phyloP scores from a whole-genome alignment of 2,329 filamentous ascomycete genomes.

The Scytalidium lignicola region DNA sequence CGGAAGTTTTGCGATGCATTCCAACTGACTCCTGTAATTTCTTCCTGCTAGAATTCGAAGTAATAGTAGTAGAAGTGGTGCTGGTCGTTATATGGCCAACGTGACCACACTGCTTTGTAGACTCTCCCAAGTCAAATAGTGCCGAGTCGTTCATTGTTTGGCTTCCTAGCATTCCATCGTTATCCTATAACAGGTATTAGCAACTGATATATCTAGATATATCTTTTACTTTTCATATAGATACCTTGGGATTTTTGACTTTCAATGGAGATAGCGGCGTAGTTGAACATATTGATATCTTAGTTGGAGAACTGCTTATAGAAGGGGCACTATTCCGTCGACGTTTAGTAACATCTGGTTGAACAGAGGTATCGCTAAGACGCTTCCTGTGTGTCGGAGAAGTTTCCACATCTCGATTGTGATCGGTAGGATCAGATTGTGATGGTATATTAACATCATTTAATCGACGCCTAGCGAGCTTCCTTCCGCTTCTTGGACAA shows the following conservation, averaged over 20 bases:
- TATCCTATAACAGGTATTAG: neutral
- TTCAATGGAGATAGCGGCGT: neutral
- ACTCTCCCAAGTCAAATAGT: neutral
- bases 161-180: neutral
- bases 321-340: neutral
- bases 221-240: too few relatives aligned
- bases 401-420: neutral
- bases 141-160: neutral
- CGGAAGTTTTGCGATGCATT: neutral
- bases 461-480: neutral
- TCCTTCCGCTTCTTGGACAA: neutral
- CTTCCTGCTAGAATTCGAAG: neutral
- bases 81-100: neutral
- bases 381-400: neutral
- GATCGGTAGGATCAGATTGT: neutral
- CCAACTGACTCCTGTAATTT: neutral
- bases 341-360: neutral
- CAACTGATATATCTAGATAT: neutral
- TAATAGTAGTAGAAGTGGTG: neutral
- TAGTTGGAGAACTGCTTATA: neutral
- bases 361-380: neutral
- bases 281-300: neutral
- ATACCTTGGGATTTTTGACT: neutral
- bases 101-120: neutral
- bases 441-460: neutral